Evolutionary conservation across 805 yeast species (phyloP).

Genomic region (Yarrowia hollandica): DNA sequence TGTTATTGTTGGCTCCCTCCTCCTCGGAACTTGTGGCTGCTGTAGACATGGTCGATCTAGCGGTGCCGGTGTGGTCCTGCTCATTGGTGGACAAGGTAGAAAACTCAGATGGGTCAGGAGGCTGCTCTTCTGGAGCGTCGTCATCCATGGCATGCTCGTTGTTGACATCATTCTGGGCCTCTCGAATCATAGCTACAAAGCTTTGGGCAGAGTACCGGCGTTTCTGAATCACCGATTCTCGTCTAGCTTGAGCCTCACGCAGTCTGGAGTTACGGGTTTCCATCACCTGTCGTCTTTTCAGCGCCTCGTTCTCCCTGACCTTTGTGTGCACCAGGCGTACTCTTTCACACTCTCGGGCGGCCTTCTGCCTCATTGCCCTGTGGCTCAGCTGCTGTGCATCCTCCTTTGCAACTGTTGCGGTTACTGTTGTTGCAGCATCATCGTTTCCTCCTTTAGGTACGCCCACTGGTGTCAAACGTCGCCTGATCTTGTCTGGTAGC

Average conservation of each 20-base stretch:
- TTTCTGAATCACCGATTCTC: constrained; percentile 12
- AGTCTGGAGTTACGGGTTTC: constrained; percentile 7
- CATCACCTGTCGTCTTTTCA: constrained; percentile 2
- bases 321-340: constrained; percentile 1
- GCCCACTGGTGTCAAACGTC: constrained; percentile 12
- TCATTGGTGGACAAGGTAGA: neutral
- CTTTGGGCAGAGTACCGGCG: constrained; percentile 14
- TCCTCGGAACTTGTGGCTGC: neutral
- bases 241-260: constrained; percentile 3
- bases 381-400: neutral
- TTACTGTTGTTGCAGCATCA: neutral
- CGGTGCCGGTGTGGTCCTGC: neutral
- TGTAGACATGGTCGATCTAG: neutral
- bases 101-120: neutral
- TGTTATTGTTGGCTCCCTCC: neutral
- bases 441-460: neutral
- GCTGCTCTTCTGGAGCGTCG: neutral
- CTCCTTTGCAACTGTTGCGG: neutral
- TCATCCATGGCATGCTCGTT: neutral
- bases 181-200: constrained; percentile 16
- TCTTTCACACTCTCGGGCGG: constrained; percentile 13
- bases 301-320: constrained; percentile 22
- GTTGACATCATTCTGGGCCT: neutral
- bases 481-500: constrained; percentile 23
- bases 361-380: neutral